Evolutionary conservation across 345 rosid genomes (phyloP).

Genomic region (Citrus medica): DNA sequence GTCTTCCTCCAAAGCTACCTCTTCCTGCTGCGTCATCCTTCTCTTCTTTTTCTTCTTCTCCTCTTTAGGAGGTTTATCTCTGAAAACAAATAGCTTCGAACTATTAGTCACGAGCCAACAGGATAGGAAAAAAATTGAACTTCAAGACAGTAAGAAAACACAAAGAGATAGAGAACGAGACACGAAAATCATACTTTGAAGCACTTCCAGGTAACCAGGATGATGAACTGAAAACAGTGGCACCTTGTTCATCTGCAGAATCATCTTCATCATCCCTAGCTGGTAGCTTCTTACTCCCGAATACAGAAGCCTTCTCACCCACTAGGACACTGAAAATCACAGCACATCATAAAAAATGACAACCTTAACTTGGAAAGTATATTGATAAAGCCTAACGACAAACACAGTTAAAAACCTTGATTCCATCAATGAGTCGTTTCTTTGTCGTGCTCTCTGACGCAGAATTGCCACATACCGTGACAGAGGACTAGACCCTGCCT

Average conservation of each 20-base stretch:
- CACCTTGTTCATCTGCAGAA: conserved; percentile 38
- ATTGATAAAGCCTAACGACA: background rate
- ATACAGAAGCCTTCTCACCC: conserved; percentile 68
- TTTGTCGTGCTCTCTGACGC: conserved; percentile 65
- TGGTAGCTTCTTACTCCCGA: conserved; percentile 37
- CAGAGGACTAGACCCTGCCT: conserved; percentile 61
- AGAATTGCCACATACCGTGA: conserved; percentile 48
- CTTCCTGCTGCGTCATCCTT: conserved; percentile 27
- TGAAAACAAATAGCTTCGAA: conserved; percentile 19
- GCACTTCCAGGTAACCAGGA: conserved; percentile 71
- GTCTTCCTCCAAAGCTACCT: conserved; percentile 59
- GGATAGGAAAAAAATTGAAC: background rate
- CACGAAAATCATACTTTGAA: conserved; percentile 44
- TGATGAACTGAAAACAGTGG: conserved; percentile 66
- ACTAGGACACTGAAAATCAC: conserved; percentile 65
- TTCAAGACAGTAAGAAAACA: background rate
- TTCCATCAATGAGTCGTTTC: conserved; percentile 65
- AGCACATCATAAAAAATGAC: conserved; percentile 4
- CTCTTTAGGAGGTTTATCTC: conserved; percentile 41
- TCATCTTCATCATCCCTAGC: conserved; percentile 64
- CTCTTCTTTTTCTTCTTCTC: conserved; percentile 45
- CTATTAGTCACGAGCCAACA: background rate
- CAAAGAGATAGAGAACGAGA: conserved; percentile 1
- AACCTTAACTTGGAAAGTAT: background rate
- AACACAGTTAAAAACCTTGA: conserved; percentile 54